Evolutionary conservation across 140 eudicot genomes (phyloP).

Genomic region (Erigeron philadelphicus): DNA sequence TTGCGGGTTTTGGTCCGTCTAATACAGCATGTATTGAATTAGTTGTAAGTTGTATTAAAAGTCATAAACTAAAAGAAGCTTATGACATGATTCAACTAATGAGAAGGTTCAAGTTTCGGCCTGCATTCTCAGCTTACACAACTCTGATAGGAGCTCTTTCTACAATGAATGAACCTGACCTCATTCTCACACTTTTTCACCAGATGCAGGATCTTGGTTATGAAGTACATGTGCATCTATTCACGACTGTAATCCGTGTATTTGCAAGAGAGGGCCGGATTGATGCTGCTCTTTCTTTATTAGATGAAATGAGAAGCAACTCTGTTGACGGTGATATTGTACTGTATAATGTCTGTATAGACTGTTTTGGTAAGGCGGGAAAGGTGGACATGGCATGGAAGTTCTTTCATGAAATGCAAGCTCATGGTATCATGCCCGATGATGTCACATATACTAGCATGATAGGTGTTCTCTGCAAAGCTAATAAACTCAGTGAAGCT

Average conservation of each 20-base stretch:
- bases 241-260: constrained; percentile 71
- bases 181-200: constrained; percentile 58
- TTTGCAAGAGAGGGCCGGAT: constrained; percentile 64
- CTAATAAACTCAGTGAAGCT: constrained; percentile 68
- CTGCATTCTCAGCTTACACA: constrained; percentile 91
- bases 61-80: constrained; percentile 54
- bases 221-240: constrained; percentile 72
- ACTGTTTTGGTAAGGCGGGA: constrained; percentile 82
- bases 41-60: constrained; percentile 51
- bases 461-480: constrained; percentile 86
- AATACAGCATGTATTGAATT: constrained; percentile 54
- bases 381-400: constrained; percentile 98
- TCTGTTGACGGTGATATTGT: constrained; percentile 66
- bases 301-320: constrained; percentile 81
- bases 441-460: constrained; percentile 87
- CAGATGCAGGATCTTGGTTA: constrained; percentile 95
- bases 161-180: constrained; percentile 49
- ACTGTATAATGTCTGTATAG: constrained; percentile 82
- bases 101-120: constrained; percentile 79
- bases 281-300: constrained; percentile 64
- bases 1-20: constrained; percentile 76
- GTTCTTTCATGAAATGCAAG: constrained; percentile 80
- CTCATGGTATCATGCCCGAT: constrained; percentile 65
- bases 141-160: constrained; percentile 81
- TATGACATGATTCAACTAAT: constrained; percentile 59